Percentiles rank a stretch among this genome's conserved stretches.
These are phyloP conservation scores for Mangifera indica DNA, from an alignment of 345 rosid species.

Conservation along the genomic window DNA sequence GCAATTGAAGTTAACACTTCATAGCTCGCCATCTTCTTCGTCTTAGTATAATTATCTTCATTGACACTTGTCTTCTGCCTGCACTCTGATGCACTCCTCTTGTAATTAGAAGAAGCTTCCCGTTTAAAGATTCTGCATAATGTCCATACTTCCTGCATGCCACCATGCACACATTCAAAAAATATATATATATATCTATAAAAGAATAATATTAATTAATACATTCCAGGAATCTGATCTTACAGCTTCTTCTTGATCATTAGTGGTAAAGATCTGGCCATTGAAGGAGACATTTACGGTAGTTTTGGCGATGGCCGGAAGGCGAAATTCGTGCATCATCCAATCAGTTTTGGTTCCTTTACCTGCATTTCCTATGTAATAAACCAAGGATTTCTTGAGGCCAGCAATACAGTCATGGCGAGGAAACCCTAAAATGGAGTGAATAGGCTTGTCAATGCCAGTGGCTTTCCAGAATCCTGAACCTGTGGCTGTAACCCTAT, in stretches of 20 bases:
- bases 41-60: not conserved
- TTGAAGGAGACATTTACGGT: not conserved
- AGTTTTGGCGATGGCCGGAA: slow-evolving; percentile 17
- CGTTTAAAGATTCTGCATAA: slow-evolving; percentile 36
- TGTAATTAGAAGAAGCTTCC: slow-evolving; percentile 19
- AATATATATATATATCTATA: no score
- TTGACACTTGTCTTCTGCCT: slow-evolving; percentile 2
- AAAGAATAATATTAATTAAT: no score
- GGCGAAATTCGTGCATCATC: slow-evolving; percentile 66
- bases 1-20: slow-evolving; percentile 8
- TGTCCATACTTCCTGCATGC: slow-evolving; percentile 41
- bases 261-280: not conserved
- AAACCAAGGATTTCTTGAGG: slow-evolving; percentile 49
- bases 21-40: not conserved
- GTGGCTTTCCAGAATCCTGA: slow-evolving; percentile 67
- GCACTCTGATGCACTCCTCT: slow-evolving; percentile 15
- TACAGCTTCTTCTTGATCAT: slow-evolving; percentile 25
- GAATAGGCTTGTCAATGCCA: slow-evolving; percentile 48
- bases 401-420: slow-evolving; percentile 36
- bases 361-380: slow-evolving; percentile 50
- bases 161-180: not conserved
- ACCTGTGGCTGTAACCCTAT: slow-evolving; percentile 41
- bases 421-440: slow-evolving; percentile 9
- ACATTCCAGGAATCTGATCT: not conserved
- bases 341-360: slow-evolving; percentile 55